Percentiles rank a stretch among this genome's conserved stretches.
Conservation (phyloP, 805 yeast species). For the Starmerella floricola region DNA sequence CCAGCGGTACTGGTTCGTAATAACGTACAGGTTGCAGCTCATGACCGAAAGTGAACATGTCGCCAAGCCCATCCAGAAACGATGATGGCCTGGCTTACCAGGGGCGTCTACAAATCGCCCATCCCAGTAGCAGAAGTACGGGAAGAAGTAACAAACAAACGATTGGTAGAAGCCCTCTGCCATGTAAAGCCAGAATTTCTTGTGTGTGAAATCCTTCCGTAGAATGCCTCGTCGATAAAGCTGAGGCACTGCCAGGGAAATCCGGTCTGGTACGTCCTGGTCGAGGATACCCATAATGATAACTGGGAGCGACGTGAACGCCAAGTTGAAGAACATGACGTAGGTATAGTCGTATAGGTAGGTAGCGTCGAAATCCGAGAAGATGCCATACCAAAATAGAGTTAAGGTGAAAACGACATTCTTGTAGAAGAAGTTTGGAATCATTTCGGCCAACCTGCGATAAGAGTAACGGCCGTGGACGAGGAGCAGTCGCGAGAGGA, state of each 20-base stretch:
- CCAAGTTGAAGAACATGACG: conserved; percentile 69
- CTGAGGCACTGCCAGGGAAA: conserved; percentile 58
- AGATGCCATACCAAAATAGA: conserved; percentile 68
- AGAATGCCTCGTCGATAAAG: conserved; percentile 58
- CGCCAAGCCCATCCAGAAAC: conserved; percentile 62
- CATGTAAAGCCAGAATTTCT: conserved; percentile 53
- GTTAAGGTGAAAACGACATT: conserved; percentile 64
- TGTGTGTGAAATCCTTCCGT: conserved; percentile 50
- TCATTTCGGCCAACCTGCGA: conserved; percentile 62
- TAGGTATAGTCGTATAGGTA: conserved; percentile 68
- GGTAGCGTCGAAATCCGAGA: conserved; percentile 58
- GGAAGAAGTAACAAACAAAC: conserved; percentile 54
- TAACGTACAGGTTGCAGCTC: conserved; percentile 52
- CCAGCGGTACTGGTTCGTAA: conserved; percentile 65
- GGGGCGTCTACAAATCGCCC: conserved; percentile 29
- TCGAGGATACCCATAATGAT: conserved; percentile 62
- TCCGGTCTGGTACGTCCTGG: conserved; percentile 61
- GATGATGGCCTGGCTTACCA: conserved; percentile 34
- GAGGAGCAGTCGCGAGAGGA: conserved; percentile 48
- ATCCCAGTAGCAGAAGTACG: conserved; percentile 44
- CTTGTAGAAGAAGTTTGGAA: conserved; percentile 70
- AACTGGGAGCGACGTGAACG: conserved; percentile 71
- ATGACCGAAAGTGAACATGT: conserved; percentile 52
- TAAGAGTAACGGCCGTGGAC: conserved; percentile 81
- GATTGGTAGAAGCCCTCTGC: conserved; percentile 67